Evolutionary conservation across 208 protist species (phyloP).

Genomic region (Tritrichomonas musculus): DNA sequence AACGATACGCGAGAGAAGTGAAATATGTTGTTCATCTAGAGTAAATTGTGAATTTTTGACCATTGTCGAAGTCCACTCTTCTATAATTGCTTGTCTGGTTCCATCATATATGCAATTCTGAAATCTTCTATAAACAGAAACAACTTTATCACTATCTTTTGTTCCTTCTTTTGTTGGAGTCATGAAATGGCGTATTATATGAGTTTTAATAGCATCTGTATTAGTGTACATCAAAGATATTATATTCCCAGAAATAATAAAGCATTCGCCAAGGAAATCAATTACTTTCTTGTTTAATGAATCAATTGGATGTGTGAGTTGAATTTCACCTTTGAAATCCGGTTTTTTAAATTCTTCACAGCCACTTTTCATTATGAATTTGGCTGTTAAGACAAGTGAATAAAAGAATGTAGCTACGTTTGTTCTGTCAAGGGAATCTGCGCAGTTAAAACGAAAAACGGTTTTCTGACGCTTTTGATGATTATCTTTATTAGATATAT

Average conservation of each 20-base stretch:
- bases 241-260: neutral
- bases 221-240: conserved; percentile 29
- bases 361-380: neutral
- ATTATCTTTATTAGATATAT: neutral
- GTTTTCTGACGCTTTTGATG: neutral
- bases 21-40: neutral
- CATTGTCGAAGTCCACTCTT: neutral
- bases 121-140: neutral
- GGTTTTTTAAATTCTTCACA: neutral
- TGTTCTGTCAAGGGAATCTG: neutral
- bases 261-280: neutral
- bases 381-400: neutral
- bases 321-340: too few relatives aligned
- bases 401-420: neutral
- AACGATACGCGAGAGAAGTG: neutral
- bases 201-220: neutral
- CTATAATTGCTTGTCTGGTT: neutral
- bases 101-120: neutral
- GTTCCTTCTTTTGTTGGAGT: neutral
- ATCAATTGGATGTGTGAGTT: neutral
- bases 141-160: neutral
- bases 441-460: neutral
- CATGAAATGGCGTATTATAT: neutral
- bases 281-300: neutral
- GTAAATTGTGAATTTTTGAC: neutral